Evolutionary conservation across 2,329 filamentous ascomycete species (phyloP), one percentile per base, ranked within the genome.

Genomic region (Penicillium sp.): DNA sequence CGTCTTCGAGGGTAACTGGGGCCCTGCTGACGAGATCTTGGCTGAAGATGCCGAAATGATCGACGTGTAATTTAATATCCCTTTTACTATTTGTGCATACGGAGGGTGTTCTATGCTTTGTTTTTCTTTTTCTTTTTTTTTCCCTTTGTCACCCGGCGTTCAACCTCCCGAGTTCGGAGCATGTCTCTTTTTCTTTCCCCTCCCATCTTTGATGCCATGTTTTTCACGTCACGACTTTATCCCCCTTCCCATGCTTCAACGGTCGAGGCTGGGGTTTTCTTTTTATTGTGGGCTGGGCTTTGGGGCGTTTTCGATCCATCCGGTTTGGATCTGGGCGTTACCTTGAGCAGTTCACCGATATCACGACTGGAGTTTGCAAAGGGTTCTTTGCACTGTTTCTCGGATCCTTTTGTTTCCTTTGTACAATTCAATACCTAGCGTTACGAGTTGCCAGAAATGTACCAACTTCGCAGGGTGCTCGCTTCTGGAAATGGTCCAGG

Each of bases 1-100:
- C 0, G 87, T 99, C 50, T 99, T 89, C 66, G 94, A 99, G 76
- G 94, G 94, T 60, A 94, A 90, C 71, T 99, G 92, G 89, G 94
- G 94, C 4, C 93, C 93, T 31, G 82, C 82, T 25, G 87, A 87
- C 61, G 82, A 86, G 59, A 78, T 86, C 19, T 76, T 86, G 52
- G 77, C 76, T 25, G 78, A 80, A 63, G 79, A 82, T 69, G 79
- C 82, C 43, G 84, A 87, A 70, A 87, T 87, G 82, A 83, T 85
- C 73, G 85, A 88, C 69, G 78, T 81, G 62, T 80, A 69, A 77
- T 61, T 59, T 64, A 62, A 61, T 40, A 53, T 49, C 38, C 47
- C 53, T 58, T 56, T 63, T 58, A 64, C 57, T 58, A 59, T 64
- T 64, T 69, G 62, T 69, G 67, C 68, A 73, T 70, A 68, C 67